Evolutionary conservation across 2,329 filamentous ascomycete species (phyloP).

Genomic region (Epichloe scottii): DNA sequence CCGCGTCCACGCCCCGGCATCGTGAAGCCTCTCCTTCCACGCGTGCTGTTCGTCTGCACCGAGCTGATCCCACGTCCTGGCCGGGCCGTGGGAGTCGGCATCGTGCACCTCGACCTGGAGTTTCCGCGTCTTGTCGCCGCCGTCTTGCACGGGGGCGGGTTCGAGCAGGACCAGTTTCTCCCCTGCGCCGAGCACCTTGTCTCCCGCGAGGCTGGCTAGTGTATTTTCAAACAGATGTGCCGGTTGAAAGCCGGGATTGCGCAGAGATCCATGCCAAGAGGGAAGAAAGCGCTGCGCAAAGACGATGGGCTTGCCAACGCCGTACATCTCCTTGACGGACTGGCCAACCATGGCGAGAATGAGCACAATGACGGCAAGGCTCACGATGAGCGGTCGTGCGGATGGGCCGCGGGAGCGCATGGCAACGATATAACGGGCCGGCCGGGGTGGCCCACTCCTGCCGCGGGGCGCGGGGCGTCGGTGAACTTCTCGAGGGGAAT

Average conservation of each 20-base stretch:
- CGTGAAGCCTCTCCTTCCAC: slow-evolving; percentile 58
- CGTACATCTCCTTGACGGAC: slow-evolving; percentile 51
- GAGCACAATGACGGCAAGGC: slow-evolving; percentile 43
- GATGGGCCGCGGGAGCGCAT: slow-evolving; percentile 41
- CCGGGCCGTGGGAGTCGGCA: slow-evolving; percentile 34
- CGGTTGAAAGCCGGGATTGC: slow-evolving; percentile 14
- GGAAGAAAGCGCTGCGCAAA: slow-evolving; percentile 45
- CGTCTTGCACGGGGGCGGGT: not conserved
- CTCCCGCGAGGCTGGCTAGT: slow-evolving; percentile 26
- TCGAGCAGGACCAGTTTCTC: slow-evolving; percentile 28
- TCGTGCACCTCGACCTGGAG: slow-evolving; percentile 34
- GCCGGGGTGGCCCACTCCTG: slow-evolving; percentile 29
- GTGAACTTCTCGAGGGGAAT: slow-evolving; percentile 49
- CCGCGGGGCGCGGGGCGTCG: slow-evolving; percentile 21
- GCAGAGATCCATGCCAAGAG: slow-evolving; percentile 23
- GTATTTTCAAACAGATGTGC: slow-evolving; percentile 17
- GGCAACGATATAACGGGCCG: slow-evolving; percentile 58
- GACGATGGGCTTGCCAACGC: slow-evolving; percentile 41
- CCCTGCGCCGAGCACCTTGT: slow-evolving; percentile 19
- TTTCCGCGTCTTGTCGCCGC: slow-evolving; percentile 11
- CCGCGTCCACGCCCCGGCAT: slow-evolving; percentile 68
- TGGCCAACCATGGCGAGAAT: slow-evolving; percentile 51
- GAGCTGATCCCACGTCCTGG: slow-evolving; percentile 61
- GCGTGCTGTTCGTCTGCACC: slow-evolving; percentile 44
- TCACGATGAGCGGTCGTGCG: slow-evolving; percentile 36